A percentile compares a stretch with the other conserved stretches of the same genome.
Conservation (phyloP, 495 filamentous ascomycete species). For the Penicillium nucicola region DNA sequence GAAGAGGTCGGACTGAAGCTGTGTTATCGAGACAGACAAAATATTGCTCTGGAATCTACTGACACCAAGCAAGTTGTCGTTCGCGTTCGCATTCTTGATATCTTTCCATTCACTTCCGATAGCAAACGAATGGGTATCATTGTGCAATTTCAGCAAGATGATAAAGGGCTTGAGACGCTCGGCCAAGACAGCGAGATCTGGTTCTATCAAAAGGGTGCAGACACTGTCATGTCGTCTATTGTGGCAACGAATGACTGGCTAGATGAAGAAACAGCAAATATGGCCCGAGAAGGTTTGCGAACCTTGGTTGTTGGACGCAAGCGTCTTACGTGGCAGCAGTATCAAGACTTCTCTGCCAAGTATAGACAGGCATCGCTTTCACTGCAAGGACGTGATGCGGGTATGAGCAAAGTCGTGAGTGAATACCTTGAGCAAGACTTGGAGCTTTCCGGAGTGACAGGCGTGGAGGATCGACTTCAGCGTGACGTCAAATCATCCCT, state of each 20-base stretch:
- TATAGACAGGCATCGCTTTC: constrained; percentile 79
- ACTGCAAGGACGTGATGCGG: constrained; percentile 72
- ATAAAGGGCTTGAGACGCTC: constrained; percentile 26
- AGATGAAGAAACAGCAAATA: constrained; percentile 96
- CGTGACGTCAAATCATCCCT: constrained; percentile 91
- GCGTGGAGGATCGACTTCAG: constrained; percentile 96
- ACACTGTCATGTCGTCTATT: constrained; percentile 94
- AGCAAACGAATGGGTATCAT: constrained; percentile 99
- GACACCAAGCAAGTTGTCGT: constrained; percentile 74
- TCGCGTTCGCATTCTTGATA: constrained; percentile 83
- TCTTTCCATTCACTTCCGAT: constrained; percentile 97
- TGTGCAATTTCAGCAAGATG: constrained; percentile 68
- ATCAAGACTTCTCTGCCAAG: constrained; percentile 69
- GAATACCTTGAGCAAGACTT: constrained; percentile 84
- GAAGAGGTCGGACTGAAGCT: constrained; percentile 88
- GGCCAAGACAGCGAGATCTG: constrained; percentile 70
- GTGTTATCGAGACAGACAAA: constrained; percentile 79
- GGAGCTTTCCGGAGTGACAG: constrained; percentile 92
- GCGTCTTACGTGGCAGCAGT: constrained; percentile 69
- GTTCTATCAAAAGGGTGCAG: constrained; percentile 99
- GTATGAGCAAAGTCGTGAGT: constrained; percentile 74
- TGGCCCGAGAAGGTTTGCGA: constrained; percentile 93
- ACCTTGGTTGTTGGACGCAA: constrained; percentile 93
- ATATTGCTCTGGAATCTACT: constrained; percentile 76
- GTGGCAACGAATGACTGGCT: constrained; percentile 97